Percentiles rank a stretch among this genome's conserved stretches.
Evolutionary conservation across 225 moss, liverwort and hornwort species (phyloP).

Genomic region (Marchantia polymorpha): DNA sequence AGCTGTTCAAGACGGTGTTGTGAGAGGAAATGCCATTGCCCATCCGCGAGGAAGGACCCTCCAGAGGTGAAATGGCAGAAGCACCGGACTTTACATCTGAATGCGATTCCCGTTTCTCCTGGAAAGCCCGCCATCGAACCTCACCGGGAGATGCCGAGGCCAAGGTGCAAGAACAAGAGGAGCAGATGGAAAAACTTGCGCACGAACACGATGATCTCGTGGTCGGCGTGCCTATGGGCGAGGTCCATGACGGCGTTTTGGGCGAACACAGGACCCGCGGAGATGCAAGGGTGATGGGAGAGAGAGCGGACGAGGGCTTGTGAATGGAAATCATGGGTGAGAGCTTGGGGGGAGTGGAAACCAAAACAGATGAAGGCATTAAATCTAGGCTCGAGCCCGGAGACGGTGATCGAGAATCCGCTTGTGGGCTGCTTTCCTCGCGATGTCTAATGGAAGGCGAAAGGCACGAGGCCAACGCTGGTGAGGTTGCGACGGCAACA

Average conservation of each 20-base stretch:
- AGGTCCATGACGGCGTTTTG: slow-evolving; percentile 34
- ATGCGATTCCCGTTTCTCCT: slow-evolving; percentile 18
- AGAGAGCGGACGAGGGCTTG: slow-evolving; percentile 20
- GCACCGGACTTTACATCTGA: background rate
- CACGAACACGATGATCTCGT: slow-evolving; percentile 28
- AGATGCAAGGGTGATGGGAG: slow-evolving; percentile 28
- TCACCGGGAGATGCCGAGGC: slow-evolving; percentile 29
- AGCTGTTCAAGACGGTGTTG: background rate
- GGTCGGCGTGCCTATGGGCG: slow-evolving; percentile 27
- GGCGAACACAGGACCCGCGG: slow-evolving; percentile 37
- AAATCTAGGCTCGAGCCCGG: slow-evolving; percentile 13
- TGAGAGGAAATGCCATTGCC: background rate
- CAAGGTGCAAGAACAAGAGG: slow-evolving; percentile 29
- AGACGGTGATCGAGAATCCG: slow-evolving; percentile 27
- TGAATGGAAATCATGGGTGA: slow-evolving; percentile 28
- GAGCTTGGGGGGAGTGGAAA: slow-evolving; percentile 23
- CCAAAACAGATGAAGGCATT: slow-evolving; percentile 27
- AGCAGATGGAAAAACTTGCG: slow-evolving; percentile 27
- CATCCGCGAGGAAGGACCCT: slow-evolving; percentile 29
- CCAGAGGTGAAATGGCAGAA: slow-evolving; percentile 1
- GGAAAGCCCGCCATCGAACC: slow-evolving; percentile 18
- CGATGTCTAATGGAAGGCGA: slow-evolving; percentile 37
- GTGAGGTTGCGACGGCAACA: slow-evolving; percentile 39
- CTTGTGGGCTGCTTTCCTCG: slow-evolving; percentile 28
- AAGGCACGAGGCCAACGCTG: slow-evolving; percentile 31